A percentile compares a stretch with the other conserved stretches of the same genome.
phyloP scores from a whole-genome alignment of 2,329 filamentous ascomycete species.

The Zopfia rhizophila region DNA sequence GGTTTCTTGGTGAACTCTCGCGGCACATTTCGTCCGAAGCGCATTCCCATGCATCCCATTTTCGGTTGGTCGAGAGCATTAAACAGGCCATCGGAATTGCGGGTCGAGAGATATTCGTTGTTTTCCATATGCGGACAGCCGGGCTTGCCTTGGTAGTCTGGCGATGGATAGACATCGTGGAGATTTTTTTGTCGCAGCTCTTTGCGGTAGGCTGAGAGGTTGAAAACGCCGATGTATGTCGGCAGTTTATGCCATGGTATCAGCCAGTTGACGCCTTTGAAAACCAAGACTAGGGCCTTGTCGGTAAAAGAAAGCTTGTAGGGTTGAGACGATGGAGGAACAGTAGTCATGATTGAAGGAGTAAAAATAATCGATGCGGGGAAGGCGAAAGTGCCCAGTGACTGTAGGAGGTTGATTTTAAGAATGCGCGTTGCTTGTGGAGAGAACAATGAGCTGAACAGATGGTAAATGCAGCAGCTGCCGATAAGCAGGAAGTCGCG shows the following conservation, averaged over 20 bases:
- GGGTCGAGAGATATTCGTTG: constrained; percentile 45
- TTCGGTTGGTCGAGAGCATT: constrained; percentile 54
- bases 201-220: constrained; percentile 54
- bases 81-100: constrained; percentile 58
- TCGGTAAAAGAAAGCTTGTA: constrained; percentile 26
- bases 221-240: constrained; percentile 53
- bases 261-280: constrained; percentile 52
- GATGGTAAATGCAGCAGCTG: too few species aligned
- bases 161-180: constrained; percentile 55
- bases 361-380: too few species aligned
- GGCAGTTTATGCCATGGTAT: constrained; percentile 59
- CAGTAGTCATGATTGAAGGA: too few species aligned
- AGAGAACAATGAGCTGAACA: too few species aligned
- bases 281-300: constrained; percentile 41
- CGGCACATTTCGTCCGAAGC: constrained; percentile 59
- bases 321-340: constrained; percentile 4
- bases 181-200: constrained; percentile 59
- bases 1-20: constrained; percentile 51
- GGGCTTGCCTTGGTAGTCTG: constrained; percentile 49
- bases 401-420: too few species aligned
- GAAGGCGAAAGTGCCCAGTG: too few species aligned
- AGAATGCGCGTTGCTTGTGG: too few species aligned
- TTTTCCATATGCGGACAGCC: constrained; percentile 40
- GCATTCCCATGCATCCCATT: constrained; percentile 59
- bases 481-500: too few species aligned